Evolutionary conservation across 2,329 filamentous ascomycete species (phyloP), one percentile per base, ranked within the genome.

Genomic region (Claviceps sp.): DNA sequence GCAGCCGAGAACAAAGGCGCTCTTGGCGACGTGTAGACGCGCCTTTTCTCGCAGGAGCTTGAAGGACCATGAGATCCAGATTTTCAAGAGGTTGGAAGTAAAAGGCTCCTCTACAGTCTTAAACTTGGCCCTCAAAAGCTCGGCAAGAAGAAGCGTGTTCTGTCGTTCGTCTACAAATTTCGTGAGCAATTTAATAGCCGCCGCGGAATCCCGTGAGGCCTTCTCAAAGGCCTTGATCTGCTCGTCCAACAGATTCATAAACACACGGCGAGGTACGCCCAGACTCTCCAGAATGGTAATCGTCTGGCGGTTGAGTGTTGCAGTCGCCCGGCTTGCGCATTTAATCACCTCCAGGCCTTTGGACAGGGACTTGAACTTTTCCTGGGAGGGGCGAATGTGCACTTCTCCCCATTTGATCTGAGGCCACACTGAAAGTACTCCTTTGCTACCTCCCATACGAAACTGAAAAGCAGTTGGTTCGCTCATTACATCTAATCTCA

Each of bases 41-140:
- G 91, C 89, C 60, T 96, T 97, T 59, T 97, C 89, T 59, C 95
- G 96, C 17, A 98, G 76, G 13, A 85, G 78, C 62, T 95, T 95
- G 58, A 95, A 79, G 1, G 85, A 88, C 87, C 88, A 97, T 1
- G 88, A 80, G 56, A 85, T 78, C 91, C 93, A 98, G 0, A 97
- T 73, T 39, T 82, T 78, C 11, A 98, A 70, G 8, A 95, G 67
- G 0, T 89, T 89, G 55, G 81, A 76, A 22, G 89, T 74, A 64
- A 97, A 97, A 0, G 91, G 91, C 54, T 98, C 93, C 22, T 70
- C 64, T 0, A 70, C 65, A 2, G 73, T 67, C 75, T 90, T 86
- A 68, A 98, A 97, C 0, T 88, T 89, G 56, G 87, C 82, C 2
- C 76, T 68, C 34, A 97, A 77, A 75, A 97, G 85, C 37, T 80